A percentile compares a stretch with the other conserved stretches of the same genome.
Evolutionary conservation across 2,329 filamentous ascomycete genomes (phyloP).

Genomic region (Didymella arachidicola): DNA sequence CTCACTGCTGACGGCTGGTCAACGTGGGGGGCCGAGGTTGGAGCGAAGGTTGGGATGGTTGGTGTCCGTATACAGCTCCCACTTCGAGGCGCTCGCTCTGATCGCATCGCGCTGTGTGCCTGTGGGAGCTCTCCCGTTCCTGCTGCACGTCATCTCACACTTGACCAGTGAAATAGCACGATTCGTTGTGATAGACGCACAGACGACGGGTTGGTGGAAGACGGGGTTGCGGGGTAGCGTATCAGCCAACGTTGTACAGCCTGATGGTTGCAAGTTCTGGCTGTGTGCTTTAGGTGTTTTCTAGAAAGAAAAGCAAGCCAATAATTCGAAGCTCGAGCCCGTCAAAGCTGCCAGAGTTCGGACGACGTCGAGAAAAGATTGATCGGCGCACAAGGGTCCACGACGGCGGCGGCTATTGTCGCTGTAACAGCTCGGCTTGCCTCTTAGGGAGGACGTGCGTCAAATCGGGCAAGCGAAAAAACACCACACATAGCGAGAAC

Average conservation of each 20-base stretch:
- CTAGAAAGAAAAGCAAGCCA: too few relatives aligned
- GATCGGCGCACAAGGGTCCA: conserved; percentile 20
- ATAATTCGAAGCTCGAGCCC: neutral
- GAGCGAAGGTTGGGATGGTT: neutral
- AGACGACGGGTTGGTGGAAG: conserved; percentile 16
- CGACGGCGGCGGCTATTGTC: conserved; percentile 28
- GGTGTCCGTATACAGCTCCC: neutral
- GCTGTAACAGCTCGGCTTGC: conserved; percentile 27
- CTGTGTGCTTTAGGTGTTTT: neutral
- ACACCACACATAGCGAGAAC: too few relatives aligned
- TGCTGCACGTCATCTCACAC: conserved; percentile 20
- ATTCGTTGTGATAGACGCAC: conserved; percentile 14
- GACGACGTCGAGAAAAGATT: conserved; percentile 13
- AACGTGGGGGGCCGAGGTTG: conserved; percentile 1
- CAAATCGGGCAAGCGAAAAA: conserved; percentile 34
- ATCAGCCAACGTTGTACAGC: conserved; percentile 20
- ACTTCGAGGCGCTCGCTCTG: conserved; percentile 8
- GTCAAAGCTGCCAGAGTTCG: neutral
- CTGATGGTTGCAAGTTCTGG: conserved; percentile 9
- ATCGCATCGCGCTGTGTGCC: conserved; percentile 11
- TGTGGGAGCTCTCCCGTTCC: conserved; percentile 6
- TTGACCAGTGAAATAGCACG: conserved; percentile 14
- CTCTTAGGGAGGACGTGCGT: conserved; percentile 21
- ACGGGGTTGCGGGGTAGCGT: conserved; percentile 34
- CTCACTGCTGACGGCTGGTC: conserved; percentile 16